These are phyloP conservation scores for Claviceps sp. DNA, from an alignment of 2,329 filamentous ascomycete genomes.

Conservation along the genomic window DNA sequence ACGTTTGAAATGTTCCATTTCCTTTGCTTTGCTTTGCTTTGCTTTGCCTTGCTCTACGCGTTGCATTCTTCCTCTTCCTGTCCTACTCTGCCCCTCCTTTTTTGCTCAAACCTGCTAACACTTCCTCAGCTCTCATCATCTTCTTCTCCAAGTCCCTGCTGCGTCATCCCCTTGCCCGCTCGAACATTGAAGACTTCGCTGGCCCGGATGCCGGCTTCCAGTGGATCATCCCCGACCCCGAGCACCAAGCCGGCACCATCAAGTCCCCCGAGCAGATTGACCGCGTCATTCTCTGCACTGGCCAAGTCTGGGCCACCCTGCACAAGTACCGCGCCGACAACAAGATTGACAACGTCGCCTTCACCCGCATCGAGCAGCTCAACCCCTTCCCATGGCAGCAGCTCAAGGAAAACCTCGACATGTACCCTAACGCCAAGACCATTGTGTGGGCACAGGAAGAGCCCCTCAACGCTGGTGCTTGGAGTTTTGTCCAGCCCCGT, in stretches of 20 bases:
- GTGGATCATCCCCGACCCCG: constrained; percentile 89
- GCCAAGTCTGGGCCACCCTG: constrained; percentile 85
- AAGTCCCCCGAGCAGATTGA: constrained; percentile 76
- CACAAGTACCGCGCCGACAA: constrained; percentile 83
- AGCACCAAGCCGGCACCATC: constrained; percentile 63
- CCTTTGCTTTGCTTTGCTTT: background rate
- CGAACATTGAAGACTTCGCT: constrained; percentile 78
- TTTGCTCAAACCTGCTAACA: constrained; percentile 1
- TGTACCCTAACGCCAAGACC: constrained; percentile 92
- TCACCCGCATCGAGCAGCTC: constrained; percentile 93
- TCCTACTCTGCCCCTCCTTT: background rate
- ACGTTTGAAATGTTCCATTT: constrained; percentile 17
- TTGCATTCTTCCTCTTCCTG: background rate
- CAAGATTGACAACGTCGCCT: constrained; percentile 77
- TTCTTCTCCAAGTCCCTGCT: constrained; percentile 98
- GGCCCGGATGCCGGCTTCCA: constrained; percentile 77
- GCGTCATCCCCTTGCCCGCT: constrained; percentile 85
- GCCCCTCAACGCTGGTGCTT: constrained; percentile 91
- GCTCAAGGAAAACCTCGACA: constrained; percentile 90
- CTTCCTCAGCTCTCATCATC: constrained; percentile 60
- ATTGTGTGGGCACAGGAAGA: constrained; percentile 98
- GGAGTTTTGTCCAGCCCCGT: constrained; percentile 93
- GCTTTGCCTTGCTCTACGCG: background rate
- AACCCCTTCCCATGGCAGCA: constrained; percentile 99
- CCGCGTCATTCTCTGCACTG: constrained; percentile 85